Base-by-base conservation (phyloP, 345 rosid genomes). In the Streptanthus diversifolius region DNA sequence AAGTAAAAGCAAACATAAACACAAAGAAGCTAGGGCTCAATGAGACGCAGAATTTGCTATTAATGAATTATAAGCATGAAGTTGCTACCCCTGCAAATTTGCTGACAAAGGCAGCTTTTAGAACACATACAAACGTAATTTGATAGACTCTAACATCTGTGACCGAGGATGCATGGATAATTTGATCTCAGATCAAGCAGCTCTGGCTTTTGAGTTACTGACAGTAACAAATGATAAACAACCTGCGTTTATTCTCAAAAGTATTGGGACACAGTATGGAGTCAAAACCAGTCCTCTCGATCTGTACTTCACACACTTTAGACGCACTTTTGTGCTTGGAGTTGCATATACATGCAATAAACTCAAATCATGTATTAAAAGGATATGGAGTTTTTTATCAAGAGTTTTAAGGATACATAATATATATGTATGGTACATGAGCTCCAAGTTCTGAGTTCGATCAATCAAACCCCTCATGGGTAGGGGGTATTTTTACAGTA, bases 381-480 rank as follows among this genome's bases (percentile, higher is more conserved):
- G 43, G 33, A 44, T 14, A 57, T 57, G 11, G 35, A 44, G 13
- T n/a, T 32, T 15, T 15, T 49, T 25, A 51, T 44, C n/a, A 14
- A 57, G 32, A 45, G 13, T 13, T 35, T 58, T 5, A 70, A 45
- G 35, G 74, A 70, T 58, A 70, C 32, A 70, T 57, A 45, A 69
- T 41, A 54, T 54, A 35, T 51, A 67, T 67, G 63, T 68, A 70
- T 21, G 64, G 43, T 52, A 70, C 74, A 70, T 14, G 47, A 32
- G 36, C 45, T 70, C 35, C 55, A 29, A 43, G 64, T 41, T 43
- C 44, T 29, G 56, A 69, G 73, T 58, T 56, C 22, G 65, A 56
- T 14, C 44, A 36, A 43, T 54, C 49, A 56, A 68, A 57, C 57
- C 66, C 66, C 36, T 56, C 74, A 57, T 3, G 3, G 36, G 45